Conservation (phyloP, 2,329 filamentous ascomycete species). For the Verruconis gallopava region DNA sequence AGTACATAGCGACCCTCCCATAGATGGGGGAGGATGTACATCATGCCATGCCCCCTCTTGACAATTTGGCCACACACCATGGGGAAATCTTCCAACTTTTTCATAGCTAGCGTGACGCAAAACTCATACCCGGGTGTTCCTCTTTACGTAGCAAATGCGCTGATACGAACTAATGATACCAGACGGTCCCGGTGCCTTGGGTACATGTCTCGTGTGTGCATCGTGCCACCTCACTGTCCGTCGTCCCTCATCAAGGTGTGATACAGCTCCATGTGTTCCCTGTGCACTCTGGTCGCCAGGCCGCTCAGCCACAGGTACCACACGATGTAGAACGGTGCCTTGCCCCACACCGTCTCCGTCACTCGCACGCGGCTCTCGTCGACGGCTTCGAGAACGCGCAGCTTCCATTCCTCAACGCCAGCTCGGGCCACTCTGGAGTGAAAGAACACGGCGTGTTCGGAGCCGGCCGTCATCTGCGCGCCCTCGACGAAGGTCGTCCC, state of each 20-base stretch:
- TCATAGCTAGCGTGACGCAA: no score
- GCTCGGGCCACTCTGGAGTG: background rate
- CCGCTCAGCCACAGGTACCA: background rate
- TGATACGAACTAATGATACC: no score
- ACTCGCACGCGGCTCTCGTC: background rate
- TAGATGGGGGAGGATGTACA: no score
- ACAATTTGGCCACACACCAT: no score
- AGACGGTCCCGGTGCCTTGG: no score
- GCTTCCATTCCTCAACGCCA: background rate
- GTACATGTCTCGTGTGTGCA: no score
- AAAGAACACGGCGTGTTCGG: background rate
- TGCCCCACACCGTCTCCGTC: background rate
- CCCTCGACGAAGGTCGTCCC: background rate
- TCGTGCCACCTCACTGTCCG: no score
- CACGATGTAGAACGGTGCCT: background rate
- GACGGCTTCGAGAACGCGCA: background rate
- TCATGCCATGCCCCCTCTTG: no score
- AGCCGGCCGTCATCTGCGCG: background rate
- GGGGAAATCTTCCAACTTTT: no score
- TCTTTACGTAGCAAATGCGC: no score
- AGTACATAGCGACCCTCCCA: no score
- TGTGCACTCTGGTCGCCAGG: background rate
- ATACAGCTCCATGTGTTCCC: background rate
- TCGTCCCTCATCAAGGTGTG: constrained; percentile 6
- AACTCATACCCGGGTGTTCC: no score